Percentiles rank a stretch among this genome's conserved stretches.
These are phyloP conservation scores for Macroventuria anomochaeta DNA, from an alignment of 2,329 filamentous ascomycete species.

Conservation along the genomic window DNA sequence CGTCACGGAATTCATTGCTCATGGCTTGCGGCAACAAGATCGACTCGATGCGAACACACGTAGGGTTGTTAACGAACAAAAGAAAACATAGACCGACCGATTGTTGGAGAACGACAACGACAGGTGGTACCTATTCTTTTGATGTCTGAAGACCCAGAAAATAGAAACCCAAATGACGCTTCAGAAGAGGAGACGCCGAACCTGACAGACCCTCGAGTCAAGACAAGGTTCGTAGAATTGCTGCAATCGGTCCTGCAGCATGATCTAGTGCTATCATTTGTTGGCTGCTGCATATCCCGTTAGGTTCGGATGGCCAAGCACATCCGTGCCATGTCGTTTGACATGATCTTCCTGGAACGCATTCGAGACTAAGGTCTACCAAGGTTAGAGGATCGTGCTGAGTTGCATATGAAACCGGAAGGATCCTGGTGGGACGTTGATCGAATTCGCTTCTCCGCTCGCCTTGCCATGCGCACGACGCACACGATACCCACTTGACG, in stretches of 20 bases:
- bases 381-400: constrained; percentile 12
- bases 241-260: constrained; percentile 9
- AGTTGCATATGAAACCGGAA: constrained; percentile 16
- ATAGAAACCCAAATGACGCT: constrained; percentile 19
- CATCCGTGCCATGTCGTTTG: constrained; percentile 2
- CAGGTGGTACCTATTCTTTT: constrained; percentile 19
- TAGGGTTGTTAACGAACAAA: neutral
- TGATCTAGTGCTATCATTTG: neutral
- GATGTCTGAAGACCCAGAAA: constrained; percentile 12
- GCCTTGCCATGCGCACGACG: constrained; percentile 11
- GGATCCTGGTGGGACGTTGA: constrained; percentile 14
- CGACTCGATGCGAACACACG: neutral
- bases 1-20: constrained; percentile 25
- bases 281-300: constrained; percentile 1
- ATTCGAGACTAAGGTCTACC: constrained; percentile 2
- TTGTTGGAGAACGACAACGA: neutral
- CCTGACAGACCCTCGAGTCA: constrained; percentile 26
- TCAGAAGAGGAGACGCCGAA: constrained; percentile 26
- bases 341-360: constrained; percentile 15
- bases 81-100: neutral
- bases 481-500: constrained; percentile 13
- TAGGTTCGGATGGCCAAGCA: constrained; percentile 4
- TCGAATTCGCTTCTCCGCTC: constrained; percentile 8
- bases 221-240: constrained; percentile 24
- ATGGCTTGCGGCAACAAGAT: constrained; percentile 14